A percentile compares a stretch with the other conserved stretches of the same genome.
phyloP scores from a whole-genome alignment of 768 basidiomycete genomes.

The Xerocomus brunneocitrinus region DNA sequence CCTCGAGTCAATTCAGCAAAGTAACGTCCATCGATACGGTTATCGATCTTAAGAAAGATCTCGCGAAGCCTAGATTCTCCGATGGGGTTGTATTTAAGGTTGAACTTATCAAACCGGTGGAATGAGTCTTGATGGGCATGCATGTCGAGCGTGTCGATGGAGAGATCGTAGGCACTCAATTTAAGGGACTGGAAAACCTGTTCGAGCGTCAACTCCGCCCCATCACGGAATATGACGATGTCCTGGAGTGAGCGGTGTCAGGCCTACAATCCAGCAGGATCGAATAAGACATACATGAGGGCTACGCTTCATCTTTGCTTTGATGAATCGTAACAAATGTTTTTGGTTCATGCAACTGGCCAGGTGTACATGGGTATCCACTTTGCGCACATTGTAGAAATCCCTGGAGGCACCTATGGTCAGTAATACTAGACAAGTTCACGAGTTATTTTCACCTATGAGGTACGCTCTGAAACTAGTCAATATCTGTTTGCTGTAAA shows the following conservation, averaged over 20 bases:
- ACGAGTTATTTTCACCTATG: conserved; percentile 21
- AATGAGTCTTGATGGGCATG: conserved; percentile 98
- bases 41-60: conserved; percentile 98
- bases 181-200: conserved; percentile 97
- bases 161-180: conserved; percentile 93
- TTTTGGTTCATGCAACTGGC: conserved; percentile 99
- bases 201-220: conserved; percentile 76
- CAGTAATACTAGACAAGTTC: neutral
- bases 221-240: conserved; percentile 93
- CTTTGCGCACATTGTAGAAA: conserved; percentile 97
- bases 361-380: conserved; percentile 98
- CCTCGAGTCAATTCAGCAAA: conserved; percentile 93
- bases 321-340: conserved; percentile 96
- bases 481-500: neutral
- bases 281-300: conserved; percentile 52
- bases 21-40: conserved; percentile 87
- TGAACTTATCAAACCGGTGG: conserved; percentile 98
- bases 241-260: conserved; percentile 50
- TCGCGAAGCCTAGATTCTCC: conserved; percentile 93
- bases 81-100: conserved; percentile 94
- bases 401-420: conserved; percentile 51
- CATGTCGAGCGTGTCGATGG: conserved; percentile 99
- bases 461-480: conserved; percentile 25
- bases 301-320: conserved; percentile 92
- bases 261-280: neutral